phyloP scores from a whole-genome alignment of 2,329 filamentous ascomycete species.

The Xylariaceae sp. region DNA sequence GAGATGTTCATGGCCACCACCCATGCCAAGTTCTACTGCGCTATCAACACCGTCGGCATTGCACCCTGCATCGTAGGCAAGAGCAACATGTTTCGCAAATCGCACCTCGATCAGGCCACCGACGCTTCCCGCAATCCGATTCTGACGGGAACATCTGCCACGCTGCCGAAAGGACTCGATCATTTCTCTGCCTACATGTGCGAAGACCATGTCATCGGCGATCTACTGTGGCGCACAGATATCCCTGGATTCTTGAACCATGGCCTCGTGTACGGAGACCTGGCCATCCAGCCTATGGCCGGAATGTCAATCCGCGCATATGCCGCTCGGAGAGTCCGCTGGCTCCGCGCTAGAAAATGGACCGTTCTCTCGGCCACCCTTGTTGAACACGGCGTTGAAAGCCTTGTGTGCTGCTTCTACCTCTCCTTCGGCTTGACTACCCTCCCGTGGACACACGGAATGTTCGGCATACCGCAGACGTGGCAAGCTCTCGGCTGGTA shows the following conservation, averaged over 20 bases:
- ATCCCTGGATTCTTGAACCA: constrained; percentile 71
- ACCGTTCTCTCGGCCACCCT: constrained; percentile 85
- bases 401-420: constrained; percentile 76
- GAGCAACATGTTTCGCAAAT: constrained; percentile 96
- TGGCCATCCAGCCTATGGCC: constrained; percentile 85
- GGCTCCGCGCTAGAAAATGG: constrained; percentile 91
- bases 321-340: constrained; percentile 75
- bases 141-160: constrained; percentile 34
- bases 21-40: constrained; percentile 96
- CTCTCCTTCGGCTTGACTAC: constrained; percentile 76
- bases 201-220: constrained; percentile 94
- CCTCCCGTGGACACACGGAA: constrained; percentile 57
- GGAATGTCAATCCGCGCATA: constrained; percentile 76
- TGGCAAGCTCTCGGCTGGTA: constrained; percentile 63
- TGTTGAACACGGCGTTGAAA: constrained; percentile 89
- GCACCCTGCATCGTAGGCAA: constrained; percentile 95
- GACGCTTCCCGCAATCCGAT: constrained; percentile 44
- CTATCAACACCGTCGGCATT: constrained; percentile 88
- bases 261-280: constrained; percentile 75
- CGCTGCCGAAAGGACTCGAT: constrained; percentile 68
- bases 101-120: constrained; percentile 76
- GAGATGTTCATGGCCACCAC: constrained; percentile 92
- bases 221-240: constrained; percentile 75
- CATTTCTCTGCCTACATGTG: constrained; percentile 96
- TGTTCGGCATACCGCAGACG: constrained; percentile 54